These are phyloP conservation scores for Hymenotorrendiella dingleyae DNA, from an alignment of 2,329 filamentous ascomycete species.

Conservation along the genomic window DNA sequence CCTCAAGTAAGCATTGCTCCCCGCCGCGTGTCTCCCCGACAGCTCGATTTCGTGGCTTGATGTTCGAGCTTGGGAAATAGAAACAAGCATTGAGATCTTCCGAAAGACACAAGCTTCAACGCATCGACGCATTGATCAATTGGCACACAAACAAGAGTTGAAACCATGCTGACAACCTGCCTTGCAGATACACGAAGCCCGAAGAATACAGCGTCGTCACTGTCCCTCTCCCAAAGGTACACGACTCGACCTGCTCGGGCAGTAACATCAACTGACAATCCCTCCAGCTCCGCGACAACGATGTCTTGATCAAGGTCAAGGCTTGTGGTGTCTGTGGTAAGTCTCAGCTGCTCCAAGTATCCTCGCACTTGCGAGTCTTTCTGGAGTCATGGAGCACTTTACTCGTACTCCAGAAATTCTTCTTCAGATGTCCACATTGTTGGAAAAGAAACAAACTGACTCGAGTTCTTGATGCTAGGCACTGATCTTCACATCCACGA, in stretches of 20 bases:
- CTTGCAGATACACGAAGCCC: conserved; percentile 52
- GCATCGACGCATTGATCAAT: neutral
- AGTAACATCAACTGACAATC: conserved; percentile 1
- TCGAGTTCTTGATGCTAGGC: conserved; percentile 43
- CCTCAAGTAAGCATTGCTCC: neutral
- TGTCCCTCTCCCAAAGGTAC: conserved; percentile 54
- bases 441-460: neutral
- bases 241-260: conserved; percentile 43
- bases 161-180: conserved; percentile 1
- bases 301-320: conserved; percentile 55
- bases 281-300: conserved; percentile 23
- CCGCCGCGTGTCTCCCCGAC: neutral
- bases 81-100: neutral
- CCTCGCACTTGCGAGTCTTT: too few species aligned
- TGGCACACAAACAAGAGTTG: neutral
- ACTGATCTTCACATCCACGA: conserved; percentile 54
- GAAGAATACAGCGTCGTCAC: conserved; percentile 55
- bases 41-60: neutral
- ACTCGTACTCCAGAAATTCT: too few species aligned
- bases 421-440: too few species aligned
- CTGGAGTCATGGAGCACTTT: too few species aligned
- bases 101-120: neutral
- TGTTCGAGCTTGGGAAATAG: neutral
- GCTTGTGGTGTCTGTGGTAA: conserved; percentile 59
- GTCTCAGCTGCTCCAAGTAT: conserved; percentile 6